A percentile compares a stretch with the other conserved stretches of the same genome.
phyloP scores from a whole-genome alignment of 2,329 filamentous ascomycete genomes.

The Claviceps quebecensis region DNA sequence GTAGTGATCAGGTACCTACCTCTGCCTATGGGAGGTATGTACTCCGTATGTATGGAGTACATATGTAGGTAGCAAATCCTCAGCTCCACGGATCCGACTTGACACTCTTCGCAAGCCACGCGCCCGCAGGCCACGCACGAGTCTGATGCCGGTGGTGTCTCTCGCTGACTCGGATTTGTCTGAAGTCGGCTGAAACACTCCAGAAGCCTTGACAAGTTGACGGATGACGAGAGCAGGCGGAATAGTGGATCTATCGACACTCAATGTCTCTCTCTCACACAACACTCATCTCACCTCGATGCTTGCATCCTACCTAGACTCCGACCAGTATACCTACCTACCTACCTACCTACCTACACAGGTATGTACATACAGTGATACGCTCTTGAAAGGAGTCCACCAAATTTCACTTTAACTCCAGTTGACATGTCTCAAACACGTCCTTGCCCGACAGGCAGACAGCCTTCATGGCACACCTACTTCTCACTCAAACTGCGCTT shows the following conservation, averaged over 20 bases:
- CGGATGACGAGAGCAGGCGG: background rate
- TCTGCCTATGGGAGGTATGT: too few species aligned
- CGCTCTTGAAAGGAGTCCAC: too few species aligned
- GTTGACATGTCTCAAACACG: conserved; percentile 2
- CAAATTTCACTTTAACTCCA: conserved; percentile 2
- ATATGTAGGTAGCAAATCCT: background rate
- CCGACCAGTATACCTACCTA: background rate
- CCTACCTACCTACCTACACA: too few species aligned
- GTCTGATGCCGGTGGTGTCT: conserved; percentile 2
- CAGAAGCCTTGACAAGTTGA: background rate
- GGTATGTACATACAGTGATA: background rate
- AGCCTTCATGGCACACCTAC: background rate
- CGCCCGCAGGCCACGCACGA: background rate
- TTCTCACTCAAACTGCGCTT: background rate
- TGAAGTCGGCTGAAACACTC: background rate
- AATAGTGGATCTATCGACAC: conserved; percentile 2
- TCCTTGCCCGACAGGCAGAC: background rate
- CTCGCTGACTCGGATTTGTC: conserved; percentile 2
- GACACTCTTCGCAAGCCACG: background rate
- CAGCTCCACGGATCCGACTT: background rate
- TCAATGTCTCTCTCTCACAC: conserved; percentile 6
- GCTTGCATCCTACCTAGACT: background rate
- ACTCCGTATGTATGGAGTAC: background rate
- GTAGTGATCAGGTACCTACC: too few species aligned
- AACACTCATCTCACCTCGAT: conserved; percentile 1